A percentile compares a stretch with the other conserved stretches of the same genome.
Evolutionary conservation across 2,329 filamentous ascomycete genomes (phyloP).

Genomic region (Aspergillus uvarum): DNA sequence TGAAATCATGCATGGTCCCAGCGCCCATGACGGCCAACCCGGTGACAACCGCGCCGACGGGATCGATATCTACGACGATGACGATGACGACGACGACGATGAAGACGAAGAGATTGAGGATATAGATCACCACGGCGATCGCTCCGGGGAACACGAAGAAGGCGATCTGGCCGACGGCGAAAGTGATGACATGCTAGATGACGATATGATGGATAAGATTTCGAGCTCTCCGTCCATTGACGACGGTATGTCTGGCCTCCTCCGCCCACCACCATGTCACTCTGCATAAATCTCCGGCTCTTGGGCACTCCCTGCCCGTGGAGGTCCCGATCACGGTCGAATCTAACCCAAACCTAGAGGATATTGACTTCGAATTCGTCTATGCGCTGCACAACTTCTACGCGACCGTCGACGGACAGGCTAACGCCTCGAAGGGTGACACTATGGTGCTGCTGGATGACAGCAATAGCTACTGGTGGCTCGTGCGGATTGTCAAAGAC

Average conservation of each 20-base stretch:
- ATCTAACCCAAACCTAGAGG: conserved; percentile 90
- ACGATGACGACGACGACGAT: conserved; percentile 29
- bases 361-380: conserved; percentile 99
- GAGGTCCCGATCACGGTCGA: conserved; percentile 53
- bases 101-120: conserved; percentile 20
- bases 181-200: conserved; percentile 69
- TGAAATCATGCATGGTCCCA: conserved; percentile 66
- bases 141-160: conserved; percentile 38
- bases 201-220: conserved; percentile 98
- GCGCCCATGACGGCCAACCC: conserved; percentile 57
- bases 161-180: conserved; percentile 63
- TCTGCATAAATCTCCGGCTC: not conserved
- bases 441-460: conserved; percentile 98
- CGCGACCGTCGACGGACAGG: conserved; percentile 95
- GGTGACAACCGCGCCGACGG: conserved; percentile 36
- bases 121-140: conserved; percentile 20
- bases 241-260: conserved; percentile 66
- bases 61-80: conserved; percentile 35
- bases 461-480: conserved; percentile 99
- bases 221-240: conserved; percentile 98
- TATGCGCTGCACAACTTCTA: conserved; percentile 98
- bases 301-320: not conserved
- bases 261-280: not conserved
- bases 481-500: conserved; percentile 95
- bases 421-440: conserved; percentile 96